Evolutionary conservation across 2,329 filamentous ascomycete species (phyloP), one percentile per base, ranked within the genome.

Genomic region (Penicillium sp.): DNA sequence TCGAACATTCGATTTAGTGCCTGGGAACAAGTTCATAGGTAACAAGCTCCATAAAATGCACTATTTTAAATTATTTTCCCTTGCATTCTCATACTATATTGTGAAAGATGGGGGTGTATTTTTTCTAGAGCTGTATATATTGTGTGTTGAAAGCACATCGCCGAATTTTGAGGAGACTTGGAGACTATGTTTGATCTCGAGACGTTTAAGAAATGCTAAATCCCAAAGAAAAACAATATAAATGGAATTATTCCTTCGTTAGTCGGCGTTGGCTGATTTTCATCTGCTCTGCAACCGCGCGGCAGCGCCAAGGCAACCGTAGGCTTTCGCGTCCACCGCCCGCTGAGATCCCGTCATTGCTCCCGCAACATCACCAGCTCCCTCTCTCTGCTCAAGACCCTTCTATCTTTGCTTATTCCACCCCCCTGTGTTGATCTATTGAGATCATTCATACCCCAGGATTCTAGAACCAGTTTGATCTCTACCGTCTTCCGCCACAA

Each of bases 401-500:
- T 53, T 46, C 53, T 56, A 42, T 51, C 40, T 49, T 33, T 46
- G 43, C 53, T 51, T 52, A 40, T 44, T 26, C 51, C n/a, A 20
- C 18, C 3, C 26, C 43, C 57, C 41, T 47, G 56, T 56, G 46
- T 29, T 42, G 45, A 14, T 48, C 25, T 33, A 9, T 23, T 15
- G 12, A 43, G 43, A 41, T 37, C 42, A 25, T 14, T 3, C 22
- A 14, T 20, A 25, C 27, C 22, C 18, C 31, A 35, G 11, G 7
- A 33, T 41, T 56, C 9, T 37, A 20, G 25, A 25, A 15, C 49
- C 37, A 35, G 49, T 25, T 22, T 42, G 35, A 14, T 51, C 51
- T 52, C 46, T n/a, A 42, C 41, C 23, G 49, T 56, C 49, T 41
- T 46, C 33, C 50, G 49, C 48, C 68, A 75, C 66, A 64, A 89